Percentiles rank a stretch among this genome's conserved stretches.
These are phyloP conservation scores for Debaryomyces prosopidis DNA, from an alignment of 805 yeast species.

Conservation along the genomic window DNA sequence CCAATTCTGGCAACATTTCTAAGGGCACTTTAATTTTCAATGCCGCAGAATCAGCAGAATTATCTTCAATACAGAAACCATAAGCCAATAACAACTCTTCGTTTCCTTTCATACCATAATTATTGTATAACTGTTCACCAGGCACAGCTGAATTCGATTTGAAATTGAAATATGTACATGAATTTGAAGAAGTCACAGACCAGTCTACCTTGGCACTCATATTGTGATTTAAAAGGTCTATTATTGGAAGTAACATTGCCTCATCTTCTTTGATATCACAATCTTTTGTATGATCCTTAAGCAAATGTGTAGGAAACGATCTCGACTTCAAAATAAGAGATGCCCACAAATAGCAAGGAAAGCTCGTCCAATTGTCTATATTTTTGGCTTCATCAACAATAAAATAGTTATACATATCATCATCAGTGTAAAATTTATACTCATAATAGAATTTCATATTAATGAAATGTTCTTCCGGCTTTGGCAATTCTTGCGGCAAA, in stretches of 20 bases:
- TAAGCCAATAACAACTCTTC: slow-evolving; percentile 80
- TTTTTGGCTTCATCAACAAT: slow-evolving; percentile 14
- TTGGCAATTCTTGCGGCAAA: slow-evolving; percentile 28
- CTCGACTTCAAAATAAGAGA: slow-evolving; percentile 68
- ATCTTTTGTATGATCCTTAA: slow-evolving; percentile 33
- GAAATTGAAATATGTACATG: slow-evolving; percentile 39
- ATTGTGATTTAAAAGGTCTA: slow-evolving; percentile 78
- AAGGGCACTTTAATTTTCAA: slow-evolving; percentile 58
- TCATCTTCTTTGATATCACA: slow-evolving; percentile 34
- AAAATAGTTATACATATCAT: slow-evolving; percentile 33
- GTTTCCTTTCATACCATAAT: slow-evolving; percentile 86
- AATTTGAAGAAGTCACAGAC: slow-evolving; percentile 31
- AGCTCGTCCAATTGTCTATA: slow-evolving; percentile 57
- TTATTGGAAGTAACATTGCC: slow-evolving; percentile 74
- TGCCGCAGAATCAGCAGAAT: slow-evolving; percentile 57
- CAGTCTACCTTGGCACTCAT: slow-evolving; percentile 64
- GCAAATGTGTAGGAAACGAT: slow-evolving; percentile 74
- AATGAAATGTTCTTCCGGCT: slow-evolving; percentile 36
- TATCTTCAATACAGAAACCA: slow-evolving; percentile 68
- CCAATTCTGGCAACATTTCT: slow-evolving; percentile 29
- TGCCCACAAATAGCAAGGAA: slow-evolving; percentile 76
- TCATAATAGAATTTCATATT: slow-evolving; percentile 47
- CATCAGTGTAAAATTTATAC: slow-evolving; percentile 37
- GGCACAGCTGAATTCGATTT: slow-evolving; percentile 30
- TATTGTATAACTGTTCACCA: slow-evolving; percentile 65